Base-by-base conservation (phyloP, 352 stramenopile species). In the Thraustotheca clavata region DNA sequence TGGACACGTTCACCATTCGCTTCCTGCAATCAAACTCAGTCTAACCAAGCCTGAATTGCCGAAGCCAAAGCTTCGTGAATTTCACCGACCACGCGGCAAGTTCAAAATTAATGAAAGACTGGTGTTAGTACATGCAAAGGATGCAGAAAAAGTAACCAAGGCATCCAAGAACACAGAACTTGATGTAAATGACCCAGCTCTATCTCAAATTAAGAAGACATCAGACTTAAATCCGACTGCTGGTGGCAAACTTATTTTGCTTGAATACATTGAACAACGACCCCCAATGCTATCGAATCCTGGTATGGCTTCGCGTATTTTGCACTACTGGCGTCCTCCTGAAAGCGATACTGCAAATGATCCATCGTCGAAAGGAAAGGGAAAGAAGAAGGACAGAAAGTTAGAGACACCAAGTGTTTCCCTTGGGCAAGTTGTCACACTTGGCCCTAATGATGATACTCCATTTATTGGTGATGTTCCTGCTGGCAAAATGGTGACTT, bases 81-180 rank as follows among this genome's bases (percentile, higher is more conserved):
- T 92, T 48, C 85, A 94, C 70, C 76, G 85, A 12, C 85, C 85
- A 26, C 80, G 85, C 11, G 80, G 80, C 33, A 91, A 89, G 48
- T 94, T 94, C 59, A 91, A 91, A 71, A 91, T 92, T 49, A 91
- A 88, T 49, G 85, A 92, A 46, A 75, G 73, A 12, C 68, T 92
- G 43, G 59, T 76, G 1, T 80, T 92, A 34, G 43, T 86, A 18
- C 69, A 77, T 20, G 68, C 71, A 3, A 82, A 83, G 29, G 78
- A 92, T 22, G 80, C 89, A 50, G 86, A 75, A 40, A 77, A 80
- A 12, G 83, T 87, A 63, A 86, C 81, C n/a, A 67, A 60, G 16
- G 47, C 27, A 24, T 11, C 38, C 46, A 68, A 68, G 47, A 18
- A 54, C 16, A 61, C 36, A 0, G 52, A 60, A 4, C 43, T 46